These are phyloP conservation scores for Gastrolobium bilobum DNA, from an alignment of 306 rosid genomes.

Conservation along the genomic window DNA sequence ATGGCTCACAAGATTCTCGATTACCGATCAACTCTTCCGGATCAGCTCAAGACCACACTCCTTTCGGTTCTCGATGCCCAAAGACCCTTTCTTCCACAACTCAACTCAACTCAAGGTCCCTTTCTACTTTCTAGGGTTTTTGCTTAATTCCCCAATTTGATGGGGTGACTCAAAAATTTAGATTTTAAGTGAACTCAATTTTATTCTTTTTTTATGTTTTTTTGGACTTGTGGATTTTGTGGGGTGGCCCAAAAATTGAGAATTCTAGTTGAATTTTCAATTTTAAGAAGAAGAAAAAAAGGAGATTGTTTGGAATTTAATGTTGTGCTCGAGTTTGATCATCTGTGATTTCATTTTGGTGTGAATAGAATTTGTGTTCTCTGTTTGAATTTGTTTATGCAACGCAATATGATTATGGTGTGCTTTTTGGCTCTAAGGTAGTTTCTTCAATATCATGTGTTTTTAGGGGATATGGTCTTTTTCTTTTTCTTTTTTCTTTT, in stretches of 20 bases:
- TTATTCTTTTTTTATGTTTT: background rate
- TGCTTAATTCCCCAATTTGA: background rate
- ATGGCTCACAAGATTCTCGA: conserved; percentile 73
- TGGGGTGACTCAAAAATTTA: background rate
- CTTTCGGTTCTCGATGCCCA: conserved; percentile 62
- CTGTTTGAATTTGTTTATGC: background rate
- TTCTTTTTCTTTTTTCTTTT: too few species aligned
- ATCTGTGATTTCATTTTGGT: background rate
- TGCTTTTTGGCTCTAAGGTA: conserved; percentile 2
- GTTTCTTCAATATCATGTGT: conserved; percentile 10
- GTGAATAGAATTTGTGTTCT: background rate
- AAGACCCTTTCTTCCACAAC: conserved; percentile 57
- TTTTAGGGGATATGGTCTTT: background rate
- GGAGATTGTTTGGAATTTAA: background rate
- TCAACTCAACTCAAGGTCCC: conserved; percentile 21
- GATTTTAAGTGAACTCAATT: background rate
- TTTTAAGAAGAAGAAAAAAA: background rate
- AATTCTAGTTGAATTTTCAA: background rate
- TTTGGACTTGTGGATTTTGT: conserved; percentile 3
- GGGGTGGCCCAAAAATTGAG: background rate
- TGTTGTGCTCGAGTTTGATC: background rate
- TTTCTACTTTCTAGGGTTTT: conserved; percentile 41
- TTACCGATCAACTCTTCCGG: conserved; percentile 69
- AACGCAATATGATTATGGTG: background rate
- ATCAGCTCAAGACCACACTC: conserved; percentile 66